Base-by-base conservation (phyloP, 352 stramenopile genomes). In the Peronospora destructor region DNA sequence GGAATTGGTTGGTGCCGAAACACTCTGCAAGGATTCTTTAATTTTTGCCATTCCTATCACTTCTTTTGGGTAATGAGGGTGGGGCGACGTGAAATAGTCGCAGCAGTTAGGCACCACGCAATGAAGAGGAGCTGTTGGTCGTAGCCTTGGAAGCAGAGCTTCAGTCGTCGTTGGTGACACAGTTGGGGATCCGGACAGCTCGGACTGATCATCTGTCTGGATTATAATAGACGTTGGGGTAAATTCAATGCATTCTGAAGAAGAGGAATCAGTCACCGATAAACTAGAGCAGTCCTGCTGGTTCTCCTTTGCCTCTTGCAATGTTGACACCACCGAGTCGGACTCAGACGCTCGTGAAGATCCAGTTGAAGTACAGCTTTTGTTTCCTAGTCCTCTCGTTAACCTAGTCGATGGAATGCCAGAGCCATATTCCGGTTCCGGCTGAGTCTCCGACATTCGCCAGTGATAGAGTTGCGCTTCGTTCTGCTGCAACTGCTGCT, bases 61-160 rank as follows among this genome's bases (percentile, higher is more conserved):
- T 30, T 67, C 57, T 42, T 71, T 71, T 19, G 44, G 38, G 16
- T 61, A 71, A 34, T 71, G 61, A 42, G 57, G 61, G 30, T 67
- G 57, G 10, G 61, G 52, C 0, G 61, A 71, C 10, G 61, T 59
- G 39, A 66, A 71, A 34, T 46, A 67, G 34, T 71, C 61, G 37
- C 61, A 71, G 57, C 61, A 71, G 14, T 71, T 67, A 13, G 61
- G 57, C 8, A 62, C 34, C 6, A 71, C 57, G 29, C 48, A 54
- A 34, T 38, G 38, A 17, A 29, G 13, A 2, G 49, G 57, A 40
- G 57, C 16, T 21, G 41, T 60, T 19, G 49, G 52, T 56, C 34
- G 52, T 30, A 67, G 37, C 14, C 41, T 55, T 29, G 61, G 61
- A 21, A 71, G 57, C 43, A n/a, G 6, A 38, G 38, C 37, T 47